These are phyloP conservation scores for Neofusicoccum laricinum DNA, from an alignment of 2,329 filamentous ascomycete genomes.

Conservation along the genomic window DNA sequence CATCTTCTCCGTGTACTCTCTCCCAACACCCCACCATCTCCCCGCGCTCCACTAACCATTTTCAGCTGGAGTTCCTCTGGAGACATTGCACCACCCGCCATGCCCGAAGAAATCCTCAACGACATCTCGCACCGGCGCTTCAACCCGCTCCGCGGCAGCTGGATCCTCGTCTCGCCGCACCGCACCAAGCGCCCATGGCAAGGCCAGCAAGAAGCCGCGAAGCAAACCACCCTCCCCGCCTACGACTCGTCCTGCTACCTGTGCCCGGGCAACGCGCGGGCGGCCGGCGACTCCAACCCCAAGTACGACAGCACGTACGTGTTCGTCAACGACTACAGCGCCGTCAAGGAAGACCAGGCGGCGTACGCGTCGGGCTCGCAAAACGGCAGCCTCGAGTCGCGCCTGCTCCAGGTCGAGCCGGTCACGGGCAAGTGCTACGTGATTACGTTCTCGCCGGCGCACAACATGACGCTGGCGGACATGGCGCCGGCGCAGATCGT, in stretches of 20 bases:
- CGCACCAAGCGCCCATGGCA: slow-evolving; percentile 97
- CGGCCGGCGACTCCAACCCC: slow-evolving; percentile 82
- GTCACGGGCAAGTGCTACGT: slow-evolving; percentile 97
- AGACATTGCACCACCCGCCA: slow-evolving; percentile 22
- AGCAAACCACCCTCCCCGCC: slow-evolving; percentile 57
- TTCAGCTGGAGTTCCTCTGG: background rate
- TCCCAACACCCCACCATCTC: background rate
- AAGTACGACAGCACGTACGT: slow-evolving; percentile 84
- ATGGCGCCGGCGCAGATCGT: slow-evolving; percentile 74
- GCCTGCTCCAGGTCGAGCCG: slow-evolving; percentile 76
- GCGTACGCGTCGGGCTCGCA: slow-evolving; percentile 63
- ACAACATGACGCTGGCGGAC: slow-evolving; percentile 90
- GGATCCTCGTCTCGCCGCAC: slow-evolving; percentile 93
- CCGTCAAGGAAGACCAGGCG: slow-evolving; percentile 88
- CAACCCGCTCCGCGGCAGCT: slow-evolving; percentile 85
- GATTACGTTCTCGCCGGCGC: slow-evolving; percentile 85
- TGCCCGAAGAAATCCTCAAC: slow-evolving; percentile 62
- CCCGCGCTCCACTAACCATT: background rate
- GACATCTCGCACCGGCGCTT: slow-evolving; percentile 96
- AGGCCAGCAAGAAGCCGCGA: slow-evolving; percentile 52
- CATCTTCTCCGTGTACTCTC: background rate
- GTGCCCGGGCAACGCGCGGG: slow-evolving; percentile 86
- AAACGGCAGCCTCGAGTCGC: slow-evolving; percentile 60
- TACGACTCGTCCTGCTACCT: slow-evolving; percentile 91
- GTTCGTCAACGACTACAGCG: slow-evolving; percentile 97